These are phyloP conservation scores for Lagerstroemia speciosa DNA, from an alignment of 345 rosid species.

Conservation along the genomic window DNA sequence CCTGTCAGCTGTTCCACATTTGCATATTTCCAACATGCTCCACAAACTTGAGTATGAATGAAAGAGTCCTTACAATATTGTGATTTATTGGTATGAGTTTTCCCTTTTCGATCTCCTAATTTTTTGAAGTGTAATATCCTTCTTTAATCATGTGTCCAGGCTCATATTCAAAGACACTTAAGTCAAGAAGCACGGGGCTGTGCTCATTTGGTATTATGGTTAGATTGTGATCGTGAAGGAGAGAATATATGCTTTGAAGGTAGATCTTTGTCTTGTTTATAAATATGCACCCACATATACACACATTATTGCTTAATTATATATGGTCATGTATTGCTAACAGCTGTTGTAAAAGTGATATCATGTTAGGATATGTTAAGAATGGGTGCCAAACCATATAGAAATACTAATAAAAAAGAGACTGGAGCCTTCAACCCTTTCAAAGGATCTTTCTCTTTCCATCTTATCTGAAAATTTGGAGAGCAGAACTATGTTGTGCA, in stretches of 20 bases:
- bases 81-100: background rate
- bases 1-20: too few relatives aligned
- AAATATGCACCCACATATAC: background rate
- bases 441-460: too few relatives aligned
- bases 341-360: background rate
- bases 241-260: conserved; percentile 99
- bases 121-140: background rate
- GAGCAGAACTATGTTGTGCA: too few relatives aligned
- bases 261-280: conserved; percentile 10
- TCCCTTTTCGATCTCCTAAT: background rate
- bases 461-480: too few relatives aligned
- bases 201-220: conserved; percentile 77
- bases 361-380: background rate
- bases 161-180: conserved; percentile 71
- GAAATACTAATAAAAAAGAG: too few relatives aligned
- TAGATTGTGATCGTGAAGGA: conserved; percentile 98
- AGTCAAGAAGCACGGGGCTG: conserved; percentile 89
- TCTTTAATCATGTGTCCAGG: conserved; percentile 34
- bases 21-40: too few relatives aligned
- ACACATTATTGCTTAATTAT: background rate
- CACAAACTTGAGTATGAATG: background rate
- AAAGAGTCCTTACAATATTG: background rate
- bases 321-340: background rate
- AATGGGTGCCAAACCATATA: background rate
- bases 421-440: too few relatives aligned